phyloP scores from a whole-genome alignment of 129 eudicot species.

The Sambucus nigra region DNA sequence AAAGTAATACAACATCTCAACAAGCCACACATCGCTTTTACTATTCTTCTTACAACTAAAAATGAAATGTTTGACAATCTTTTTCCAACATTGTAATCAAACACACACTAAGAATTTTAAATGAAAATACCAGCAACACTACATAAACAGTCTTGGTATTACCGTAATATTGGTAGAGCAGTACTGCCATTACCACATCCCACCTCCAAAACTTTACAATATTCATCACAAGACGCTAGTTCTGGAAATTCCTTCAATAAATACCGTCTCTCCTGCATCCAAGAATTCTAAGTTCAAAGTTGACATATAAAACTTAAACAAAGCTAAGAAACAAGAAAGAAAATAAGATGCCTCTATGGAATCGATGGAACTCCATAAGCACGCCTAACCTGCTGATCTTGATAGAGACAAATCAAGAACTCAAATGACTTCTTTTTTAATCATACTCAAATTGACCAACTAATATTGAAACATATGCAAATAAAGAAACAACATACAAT shows the following conservation, averaged over 20 bases:
- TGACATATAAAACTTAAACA: background rate
- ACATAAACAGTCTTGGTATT: conserved; percentile 4
- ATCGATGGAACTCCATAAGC: background rate
- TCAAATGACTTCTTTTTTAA: too few species aligned
- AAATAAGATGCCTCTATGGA: background rate
- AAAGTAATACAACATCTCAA: too few species aligned
- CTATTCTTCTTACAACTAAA: too few species aligned
- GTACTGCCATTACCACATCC: conserved; percentile 99
- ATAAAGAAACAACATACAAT: too few species aligned
- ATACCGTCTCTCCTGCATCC: conserved; percentile 80
- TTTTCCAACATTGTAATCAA: too few species aligned
- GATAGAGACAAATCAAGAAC: background rate
- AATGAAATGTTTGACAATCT: too few species aligned
- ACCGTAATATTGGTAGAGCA: conserved; percentile 77
- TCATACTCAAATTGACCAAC: too few species aligned
- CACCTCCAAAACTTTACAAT: conserved; percentile 61
- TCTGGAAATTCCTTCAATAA: conserved; percentile 90
- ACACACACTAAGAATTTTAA: background rate
- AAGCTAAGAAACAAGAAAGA: background rate
- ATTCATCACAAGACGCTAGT: conserved; percentile 42
- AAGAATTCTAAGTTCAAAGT: conserved; percentile 7
- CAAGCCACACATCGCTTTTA: too few species aligned
- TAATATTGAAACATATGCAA: too few species aligned
- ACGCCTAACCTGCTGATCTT: background rate
- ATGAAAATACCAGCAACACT: background rate